Conservation (phyloP, 352 stramenopile species). For the Phytophthora crassamura region DNA sequence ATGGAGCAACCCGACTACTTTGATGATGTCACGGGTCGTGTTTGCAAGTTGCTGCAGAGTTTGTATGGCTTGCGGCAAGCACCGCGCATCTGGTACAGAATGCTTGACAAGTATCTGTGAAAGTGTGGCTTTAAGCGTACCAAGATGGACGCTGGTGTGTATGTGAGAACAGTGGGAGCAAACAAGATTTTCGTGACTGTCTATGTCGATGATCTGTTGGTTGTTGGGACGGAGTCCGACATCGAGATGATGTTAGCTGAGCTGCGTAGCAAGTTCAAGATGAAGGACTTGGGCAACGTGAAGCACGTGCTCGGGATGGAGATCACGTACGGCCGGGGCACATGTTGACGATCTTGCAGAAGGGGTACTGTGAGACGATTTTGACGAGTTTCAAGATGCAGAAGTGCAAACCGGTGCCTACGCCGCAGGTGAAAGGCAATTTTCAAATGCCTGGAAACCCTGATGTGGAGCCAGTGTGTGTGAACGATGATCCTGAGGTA, state of each 20-base stretch:
- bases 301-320: slow-evolving; percentile 18
- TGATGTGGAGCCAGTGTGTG: slow-evolving; percentile 11
- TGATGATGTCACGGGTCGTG: slow-evolving; percentile 4
- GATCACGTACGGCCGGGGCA: slow-evolving; percentile 2
- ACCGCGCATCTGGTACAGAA: background rate
- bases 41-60: slow-evolving; percentile 5
- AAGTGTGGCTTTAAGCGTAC: background rate
- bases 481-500: slow-evolving; percentile 9
- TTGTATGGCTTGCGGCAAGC: slow-evolving; percentile 6
- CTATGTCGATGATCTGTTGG: slow-evolving; percentile 13
- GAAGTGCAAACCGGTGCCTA: slow-evolving; percentile 11
- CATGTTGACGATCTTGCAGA: slow-evolving; percentile 9
- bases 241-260: slow-evolving; percentile 10
- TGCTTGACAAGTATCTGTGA: background rate
- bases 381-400: slow-evolving; percentile 7
- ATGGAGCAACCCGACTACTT: slow-evolving; percentile 16
- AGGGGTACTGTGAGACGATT: slow-evolving; percentile 1
- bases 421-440: slow-evolving; percentile 13
- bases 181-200: slow-evolving; percentile 9
- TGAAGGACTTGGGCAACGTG: slow-evolving; percentile 5
- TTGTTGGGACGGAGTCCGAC: slow-evolving; percentile 5
- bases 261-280: slow-evolving; percentile 14
- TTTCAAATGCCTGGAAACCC: slow-evolving; percentile 12
- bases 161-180: background rate
- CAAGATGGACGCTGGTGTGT: slow-evolving; percentile 2